A percentile compares a stretch with the other conserved stretches of the same genome.
phyloP scores from a whole-genome alignment of 2,329 filamentous ascomycete genomes.

The Epichloe uncinata region DNA sequence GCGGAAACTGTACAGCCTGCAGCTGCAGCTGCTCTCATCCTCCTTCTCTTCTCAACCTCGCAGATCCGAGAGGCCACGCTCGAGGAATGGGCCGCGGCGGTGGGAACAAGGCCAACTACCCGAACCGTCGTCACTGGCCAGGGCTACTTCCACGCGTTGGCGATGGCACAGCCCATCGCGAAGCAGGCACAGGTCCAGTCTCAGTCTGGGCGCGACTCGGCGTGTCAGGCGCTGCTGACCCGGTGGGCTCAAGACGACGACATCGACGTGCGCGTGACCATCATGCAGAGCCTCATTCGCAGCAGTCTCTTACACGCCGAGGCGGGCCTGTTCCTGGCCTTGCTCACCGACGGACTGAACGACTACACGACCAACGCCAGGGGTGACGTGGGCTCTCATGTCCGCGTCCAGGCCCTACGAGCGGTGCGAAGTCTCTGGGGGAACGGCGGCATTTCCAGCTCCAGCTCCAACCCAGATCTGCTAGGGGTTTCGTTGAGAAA shows the following conservation, averaged over 20 bases:
- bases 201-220: constrained; percentile 16
- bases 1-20: constrained; percentile 34
- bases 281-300: constrained; percentile 40
- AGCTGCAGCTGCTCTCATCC: constrained; percentile 35
- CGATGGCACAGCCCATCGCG: constrained; percentile 33
- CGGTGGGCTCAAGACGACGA: constrained; percentile 39
- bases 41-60: constrained; percentile 31
- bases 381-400: constrained; percentile 80
- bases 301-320: constrained; percentile 31
- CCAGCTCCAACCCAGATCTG: constrained; percentile 11
- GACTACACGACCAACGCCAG: constrained; percentile 86
- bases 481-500: constrained; percentile 18
- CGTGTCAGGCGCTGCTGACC: constrained; percentile 31
- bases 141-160: constrained; percentile 41
- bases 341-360: constrained; percentile 51
- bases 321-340: constrained; percentile 25
- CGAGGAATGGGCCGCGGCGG: constrained; percentile 31
- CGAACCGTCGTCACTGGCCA: constrained; percentile 26
- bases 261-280: constrained; percentile 39
- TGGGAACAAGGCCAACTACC: constrained; percentile 22
- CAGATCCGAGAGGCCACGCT: constrained; percentile 27
- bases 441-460: constrained; percentile 13
- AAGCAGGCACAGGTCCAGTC: constrained; percentile 4
- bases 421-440: constrained; percentile 55
- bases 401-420: constrained; percentile 67